Base-by-base conservation (phyloP, 2,329 filamentous ascomycete species). In the Purpureocillium lavendulum region DNA sequence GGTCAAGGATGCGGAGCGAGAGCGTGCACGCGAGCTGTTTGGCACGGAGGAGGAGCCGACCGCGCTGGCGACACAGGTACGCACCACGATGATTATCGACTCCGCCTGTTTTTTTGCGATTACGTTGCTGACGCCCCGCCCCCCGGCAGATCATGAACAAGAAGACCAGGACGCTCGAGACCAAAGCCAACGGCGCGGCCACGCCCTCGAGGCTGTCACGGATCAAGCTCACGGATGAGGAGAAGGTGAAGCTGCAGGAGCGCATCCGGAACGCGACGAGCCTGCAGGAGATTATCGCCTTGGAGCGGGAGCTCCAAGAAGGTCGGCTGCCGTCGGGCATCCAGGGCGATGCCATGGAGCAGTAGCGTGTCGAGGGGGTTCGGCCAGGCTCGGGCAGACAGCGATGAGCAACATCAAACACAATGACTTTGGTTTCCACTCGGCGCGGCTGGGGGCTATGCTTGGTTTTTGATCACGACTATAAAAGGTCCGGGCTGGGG, bases 221-320 rank as follows among this genome's bases (percentile, higher is more conserved):
- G 38, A 83, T 90, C 52, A 86, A 89, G 64, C 70, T 95, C 50
- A 96, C 89, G 4, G 87, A 90, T 30, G 81, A 81, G 56, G 92
- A 98, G 73, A 84, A 83, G 69, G 84, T 83, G 70, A 77, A 79
- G 47, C 77, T 97, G 45, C 82, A 94, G 64, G 82, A 87, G 55
- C 73, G 90, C 66, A 94, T 98, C 61, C 80, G 80, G 62, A 87
- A 86, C 55, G 90, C 92, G 6, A 88, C 83, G 60, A 94, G 84
- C 55, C 61, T 98, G 55, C 83, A 88, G 50, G 92, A 97, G 66
- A 94, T 98, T 57, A 82, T 87, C 41, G 75, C 79, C 49, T 61
- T 98, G 57, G 92, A 98, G 69, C 94, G 90, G 69, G 87, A 92
- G 62, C 66, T 97, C 49, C 85, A 86, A 46, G 90, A 97, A 61